Conservation (phyloP, 257 asterid genomes). For the Solanum phureja region DNA sequence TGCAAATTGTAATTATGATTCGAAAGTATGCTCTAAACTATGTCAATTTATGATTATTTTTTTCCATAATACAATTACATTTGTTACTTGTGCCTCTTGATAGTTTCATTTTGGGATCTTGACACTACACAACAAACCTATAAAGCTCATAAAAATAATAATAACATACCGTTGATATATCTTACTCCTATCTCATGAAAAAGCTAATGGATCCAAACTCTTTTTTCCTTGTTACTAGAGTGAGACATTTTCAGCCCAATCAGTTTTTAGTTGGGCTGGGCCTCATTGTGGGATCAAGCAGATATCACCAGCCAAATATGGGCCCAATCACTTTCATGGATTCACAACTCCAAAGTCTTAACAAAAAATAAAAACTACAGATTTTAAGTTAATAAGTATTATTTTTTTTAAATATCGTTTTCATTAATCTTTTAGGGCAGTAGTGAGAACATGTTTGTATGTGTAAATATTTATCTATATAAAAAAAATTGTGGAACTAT, state of each 20-base stretch:
- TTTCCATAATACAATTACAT: not conserved
- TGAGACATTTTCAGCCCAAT: not conserved
- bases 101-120: not conserved
- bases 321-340: not conserved
- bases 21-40: not conserved
- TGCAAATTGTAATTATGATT: too few relatives aligned
- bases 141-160: not conserved
- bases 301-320: not conserved
- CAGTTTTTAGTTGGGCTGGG: not conserved
- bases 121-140: not conserved
- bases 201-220: not conserved
- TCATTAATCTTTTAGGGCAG: not conserved
- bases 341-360: not conserved
- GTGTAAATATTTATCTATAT: not conserved
- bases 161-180: too few relatives aligned
- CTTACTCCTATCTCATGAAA: not conserved
- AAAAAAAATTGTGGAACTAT: not conserved
- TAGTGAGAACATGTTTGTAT: not conserved
- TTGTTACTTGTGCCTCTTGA: not conserved
- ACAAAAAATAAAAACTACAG: not conserved
- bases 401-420: not conserved
- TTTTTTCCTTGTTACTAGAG: not conserved
- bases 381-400: not conserved
- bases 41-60: not conserved
- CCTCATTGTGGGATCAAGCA: not conserved